Evolutionary conservation across 2,329 filamentous ascomycete genomes (phyloP).

Genomic region (Colletotrichum plurivorum): DNA sequence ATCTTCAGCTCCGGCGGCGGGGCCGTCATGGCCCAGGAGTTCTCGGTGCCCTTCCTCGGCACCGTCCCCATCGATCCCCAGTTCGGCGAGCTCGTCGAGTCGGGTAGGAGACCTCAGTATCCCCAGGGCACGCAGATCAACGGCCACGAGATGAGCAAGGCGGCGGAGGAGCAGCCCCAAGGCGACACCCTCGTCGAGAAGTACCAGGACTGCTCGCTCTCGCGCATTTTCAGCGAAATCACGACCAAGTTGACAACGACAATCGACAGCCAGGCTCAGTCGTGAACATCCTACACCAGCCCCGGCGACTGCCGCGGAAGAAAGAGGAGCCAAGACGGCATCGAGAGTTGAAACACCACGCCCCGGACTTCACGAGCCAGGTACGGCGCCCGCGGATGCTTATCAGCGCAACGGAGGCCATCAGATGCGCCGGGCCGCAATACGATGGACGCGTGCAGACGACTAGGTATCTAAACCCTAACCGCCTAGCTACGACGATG

Average conservation of each 20-base stretch:
- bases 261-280: conserved; percentile 33
- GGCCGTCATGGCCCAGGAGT: conserved; percentile 88
- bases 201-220: conserved; percentile 80
- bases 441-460: too few species aligned
- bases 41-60: conserved; percentile 86
- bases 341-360: too few species aligned
- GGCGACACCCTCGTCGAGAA: conserved; percentile 73
- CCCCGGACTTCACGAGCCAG: too few species aligned
- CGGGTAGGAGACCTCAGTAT: conserved; percentile 74
- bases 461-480: too few species aligned
- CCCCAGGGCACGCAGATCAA: conserved; percentile 76
- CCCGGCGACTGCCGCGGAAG: too few species aligned
- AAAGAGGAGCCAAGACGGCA: too few species aligned
- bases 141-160: conserved; percentile 65
- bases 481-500: neutral
- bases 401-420: too few species aligned
- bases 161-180: conserved; percentile 41
- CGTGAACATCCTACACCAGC: conserved; percentile 4
- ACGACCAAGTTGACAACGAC: conserved; percentile 59
- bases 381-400: too few species aligned
- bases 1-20: conserved; percentile 95
- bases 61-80: conserved; percentile 93
- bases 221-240: conserved; percentile 77
- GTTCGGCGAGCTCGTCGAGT: conserved; percentile 90
- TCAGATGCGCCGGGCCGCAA: too few species aligned